These are phyloP conservation scores for Lablab purpureus DNA, from an alignment of 306 rosid genomes.

Conservation along the genomic window DNA sequence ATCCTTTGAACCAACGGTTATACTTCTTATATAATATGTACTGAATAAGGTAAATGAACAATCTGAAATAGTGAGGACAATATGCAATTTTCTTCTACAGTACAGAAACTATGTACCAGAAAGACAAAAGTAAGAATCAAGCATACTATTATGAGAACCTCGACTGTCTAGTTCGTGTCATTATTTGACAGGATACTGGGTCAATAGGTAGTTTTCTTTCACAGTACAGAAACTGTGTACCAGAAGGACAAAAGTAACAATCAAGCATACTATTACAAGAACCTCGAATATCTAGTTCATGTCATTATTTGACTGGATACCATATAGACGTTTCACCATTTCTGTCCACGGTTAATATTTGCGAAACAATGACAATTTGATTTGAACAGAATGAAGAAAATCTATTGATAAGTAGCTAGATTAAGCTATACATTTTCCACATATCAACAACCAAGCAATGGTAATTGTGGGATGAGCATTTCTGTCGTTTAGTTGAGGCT, in stretches of 20 bases:
- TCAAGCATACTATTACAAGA: neutral
- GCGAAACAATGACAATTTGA: slow-evolving; percentile 22
- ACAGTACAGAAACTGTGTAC: neutral
- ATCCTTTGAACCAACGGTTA: neutral
- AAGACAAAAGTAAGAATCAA: neutral
- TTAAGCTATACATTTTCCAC: slow-evolving; percentile 52
- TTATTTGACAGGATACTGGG: neutral
- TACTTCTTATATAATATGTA: neutral
- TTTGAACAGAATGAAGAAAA: slow-evolving; percentile 42
- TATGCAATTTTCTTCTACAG: slow-evolving; percentile 9
- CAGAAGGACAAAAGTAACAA: neutral
- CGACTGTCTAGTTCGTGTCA: neutral
- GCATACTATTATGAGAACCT: neutral
- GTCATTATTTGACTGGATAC: slow-evolving; percentile 5
- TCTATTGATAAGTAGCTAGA: slow-evolving; percentile 36
- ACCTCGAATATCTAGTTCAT: neutral
- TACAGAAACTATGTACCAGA: neutral
- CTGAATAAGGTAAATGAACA: slow-evolving; percentile 8
- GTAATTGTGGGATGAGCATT: slow-evolving; percentile 33
- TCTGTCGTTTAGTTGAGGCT: slow-evolving; percentile 6
- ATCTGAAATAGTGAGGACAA: neutral
- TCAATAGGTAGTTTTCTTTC: slow-evolving; percentile 16
- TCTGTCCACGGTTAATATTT: neutral
- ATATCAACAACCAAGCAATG: slow-evolving; percentile 31
- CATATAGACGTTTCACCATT: neutral